Conservation (phyloP, 495 filamentous ascomycete genomes). For the Lindgomyces ingoldianus region DNA sequence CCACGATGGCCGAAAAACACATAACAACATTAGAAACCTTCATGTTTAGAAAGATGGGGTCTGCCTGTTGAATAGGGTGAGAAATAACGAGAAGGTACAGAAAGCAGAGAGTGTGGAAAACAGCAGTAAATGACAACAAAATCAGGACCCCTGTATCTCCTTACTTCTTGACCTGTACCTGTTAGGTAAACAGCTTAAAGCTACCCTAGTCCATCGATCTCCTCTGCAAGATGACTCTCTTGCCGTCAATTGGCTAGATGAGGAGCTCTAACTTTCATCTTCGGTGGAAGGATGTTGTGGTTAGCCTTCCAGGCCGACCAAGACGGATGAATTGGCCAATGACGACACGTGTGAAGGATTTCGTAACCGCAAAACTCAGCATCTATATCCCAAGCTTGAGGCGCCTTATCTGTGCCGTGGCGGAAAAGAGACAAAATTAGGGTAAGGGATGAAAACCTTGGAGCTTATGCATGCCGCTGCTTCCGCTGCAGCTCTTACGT, state of each 20-base stretch:
- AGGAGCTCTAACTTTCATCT: neutral
- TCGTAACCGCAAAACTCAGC: constrained; percentile 31
- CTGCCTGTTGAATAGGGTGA: too few relatives aligned
- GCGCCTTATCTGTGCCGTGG: constrained; percentile 22
- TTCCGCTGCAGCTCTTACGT: constrained; percentile 35
- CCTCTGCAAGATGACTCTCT: neutral
- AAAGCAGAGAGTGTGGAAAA: constrained; percentile 16
- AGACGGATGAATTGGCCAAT: constrained; percentile 21
- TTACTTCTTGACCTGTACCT: constrained; percentile 20
- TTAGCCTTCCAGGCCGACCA: constrained; percentile 2
- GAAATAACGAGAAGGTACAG: constrained; percentile 10
- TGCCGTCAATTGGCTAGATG: constrained; percentile 3
- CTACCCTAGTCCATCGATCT: constrained; percentile 20
- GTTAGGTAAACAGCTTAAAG: constrained; percentile 39
- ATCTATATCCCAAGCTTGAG: neutral
- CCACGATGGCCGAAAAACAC: constrained; percentile 46
- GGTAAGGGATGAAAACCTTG: neutral
- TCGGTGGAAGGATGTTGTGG: neutral
- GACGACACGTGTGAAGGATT: constrained; percentile 14
- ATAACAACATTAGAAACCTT: constrained; percentile 35
- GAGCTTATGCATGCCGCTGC: constrained; percentile 25
- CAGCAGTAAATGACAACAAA: constrained; percentile 20
- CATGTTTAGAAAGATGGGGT: constrained; percentile 27
- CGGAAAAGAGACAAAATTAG: neutral
- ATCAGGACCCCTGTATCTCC: constrained; percentile 17